These are phyloP conservation scores for Pichia gijzeniarum DNA, from an alignment of 805 yeast genomes.

Conservation along the genomic window DNA sequence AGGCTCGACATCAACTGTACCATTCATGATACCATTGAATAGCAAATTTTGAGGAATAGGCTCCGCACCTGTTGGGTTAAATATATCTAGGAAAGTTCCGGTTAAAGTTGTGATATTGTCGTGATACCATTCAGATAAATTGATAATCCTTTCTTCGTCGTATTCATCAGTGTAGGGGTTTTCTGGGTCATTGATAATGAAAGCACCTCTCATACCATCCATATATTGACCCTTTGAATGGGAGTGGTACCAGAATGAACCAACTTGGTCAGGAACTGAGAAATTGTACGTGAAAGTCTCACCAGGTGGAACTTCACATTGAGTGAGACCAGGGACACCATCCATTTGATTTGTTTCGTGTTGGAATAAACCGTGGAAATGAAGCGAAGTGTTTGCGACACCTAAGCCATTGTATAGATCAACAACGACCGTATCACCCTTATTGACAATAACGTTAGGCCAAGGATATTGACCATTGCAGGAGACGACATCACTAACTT, in stretches of 20 bases:
- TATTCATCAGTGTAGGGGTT: conserved; percentile 59
- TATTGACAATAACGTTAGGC: conserved; percentile 72
- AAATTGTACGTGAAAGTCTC: conserved; percentile 72
- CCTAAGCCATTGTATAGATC: conserved; percentile 70
- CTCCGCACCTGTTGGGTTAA: conserved; percentile 97
- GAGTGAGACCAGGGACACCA: conserved; percentile 83
- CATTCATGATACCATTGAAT: conserved; percentile 73
- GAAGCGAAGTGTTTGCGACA: conserved; percentile 68
- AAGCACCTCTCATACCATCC: conserved; percentile 83
- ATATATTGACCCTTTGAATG: conserved; percentile 87
- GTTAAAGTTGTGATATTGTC: conserved; percentile 44
- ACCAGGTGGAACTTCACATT: conserved; percentile 88
- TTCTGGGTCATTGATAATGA: conserved; percentile 59
- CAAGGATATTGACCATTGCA: conserved; percentile 66
- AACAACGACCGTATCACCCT: conserved; percentile 72
- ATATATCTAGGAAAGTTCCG: conserved; percentile 54
- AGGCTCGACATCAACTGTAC: conserved; percentile 76
- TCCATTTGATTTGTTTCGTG: conserved; percentile 74
- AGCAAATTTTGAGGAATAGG: conserved; percentile 84
- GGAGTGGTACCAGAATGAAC: conserved; percentile 97
- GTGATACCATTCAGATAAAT: conserved; percentile 89
- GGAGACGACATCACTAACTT: conserved; percentile 38
- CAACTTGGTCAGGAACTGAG: conserved; percentile 75
- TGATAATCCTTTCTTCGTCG: conserved; percentile 69
- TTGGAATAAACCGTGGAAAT: conserved; percentile 92